These are phyloP conservation scores for Xanthoceras sorbifolium DNA, from an alignment of 345 rosid genomes.

Conservation along the genomic window DNA sequence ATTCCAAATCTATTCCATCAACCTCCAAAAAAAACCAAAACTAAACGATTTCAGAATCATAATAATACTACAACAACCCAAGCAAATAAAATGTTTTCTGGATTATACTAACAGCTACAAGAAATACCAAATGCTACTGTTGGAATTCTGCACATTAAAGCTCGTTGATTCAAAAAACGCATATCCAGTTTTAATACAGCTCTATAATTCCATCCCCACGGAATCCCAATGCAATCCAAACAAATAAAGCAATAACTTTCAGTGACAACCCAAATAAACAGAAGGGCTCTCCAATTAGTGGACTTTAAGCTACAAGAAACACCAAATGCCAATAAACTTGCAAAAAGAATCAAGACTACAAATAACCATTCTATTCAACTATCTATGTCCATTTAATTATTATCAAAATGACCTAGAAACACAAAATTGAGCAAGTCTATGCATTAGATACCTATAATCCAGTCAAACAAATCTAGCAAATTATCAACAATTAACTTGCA, in stretches of 20 bases:
- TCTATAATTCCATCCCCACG: neutral
- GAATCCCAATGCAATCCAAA: neutral
- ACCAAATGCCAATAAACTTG: neutral
- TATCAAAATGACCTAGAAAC: neutral
- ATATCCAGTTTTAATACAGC: no score
- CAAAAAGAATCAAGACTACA: neutral
- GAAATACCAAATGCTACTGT: no score
- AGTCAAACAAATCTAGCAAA: neutral
- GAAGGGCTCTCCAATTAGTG: conserved; percentile 18
- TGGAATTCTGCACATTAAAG: no score
- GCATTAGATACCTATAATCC: neutral
- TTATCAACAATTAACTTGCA: neutral
- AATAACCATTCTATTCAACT: neutral
- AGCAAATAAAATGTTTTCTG: no score
- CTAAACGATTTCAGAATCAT: no score
- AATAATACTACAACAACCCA: no score
- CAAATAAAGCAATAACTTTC: conserved; percentile 2
- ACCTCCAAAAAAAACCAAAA: no score
- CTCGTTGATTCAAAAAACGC: no score
- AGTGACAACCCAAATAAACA: neutral
- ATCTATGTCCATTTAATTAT: neutral
- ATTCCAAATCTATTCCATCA: no score
- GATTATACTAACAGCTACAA: no score
- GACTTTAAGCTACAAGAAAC: conserved; percentile 23
- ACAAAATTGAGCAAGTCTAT: neutral